Evolutionary conservation across 345 rosid genomes (phyloP), one percentile per base, ranked within the genome.

Genomic region (Conringia planisiliqua): DNA sequence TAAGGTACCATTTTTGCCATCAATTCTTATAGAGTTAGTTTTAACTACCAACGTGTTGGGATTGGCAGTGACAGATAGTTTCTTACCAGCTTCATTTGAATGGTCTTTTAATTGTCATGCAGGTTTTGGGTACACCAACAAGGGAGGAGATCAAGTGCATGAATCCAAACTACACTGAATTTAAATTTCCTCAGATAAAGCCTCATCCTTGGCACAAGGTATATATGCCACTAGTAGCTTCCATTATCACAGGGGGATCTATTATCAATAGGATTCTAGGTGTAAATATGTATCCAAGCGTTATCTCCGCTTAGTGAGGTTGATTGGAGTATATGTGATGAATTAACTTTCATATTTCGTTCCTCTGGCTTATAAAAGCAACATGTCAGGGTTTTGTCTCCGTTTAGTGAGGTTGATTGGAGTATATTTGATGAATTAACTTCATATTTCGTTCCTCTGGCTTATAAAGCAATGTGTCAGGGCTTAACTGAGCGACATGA

Each of bases 201-300:
- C 89, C 96, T 66, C 99, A 91, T 73, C 97, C 99, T 35, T 94
- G 99, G 97, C 97, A 91, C 77, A 94, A 94, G 88, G 98, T 89
- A 22, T 22, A 22, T 22, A 73, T 44, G 24, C 62, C 40, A 3
- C 27, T 59, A 7, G 13, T 70, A 47, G 4, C 43, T 17, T 32
- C 17, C 24, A 22, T 22, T 22, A 22, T 22, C 24, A 22, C 24
- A 22, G 24, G 24, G 24, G 24, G 2, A 1, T 22, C 24, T 22
- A 1, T 22, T 22, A 22, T 22, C 2, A 22, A 1, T 22, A 1
- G 24, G 24, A 22, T 22, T 22, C 24, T 22, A 7, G 38, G 38
- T 40, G 8, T 40, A 38, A 26, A 4, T 40, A 50, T 68, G 7
- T 55, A 1, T 57, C 10, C 12, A 17, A 26, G n/a, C 5, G 18